Evolutionary conservation across 208 protist species (phyloP).

Genomic region (Angomonas deanei): DNA sequence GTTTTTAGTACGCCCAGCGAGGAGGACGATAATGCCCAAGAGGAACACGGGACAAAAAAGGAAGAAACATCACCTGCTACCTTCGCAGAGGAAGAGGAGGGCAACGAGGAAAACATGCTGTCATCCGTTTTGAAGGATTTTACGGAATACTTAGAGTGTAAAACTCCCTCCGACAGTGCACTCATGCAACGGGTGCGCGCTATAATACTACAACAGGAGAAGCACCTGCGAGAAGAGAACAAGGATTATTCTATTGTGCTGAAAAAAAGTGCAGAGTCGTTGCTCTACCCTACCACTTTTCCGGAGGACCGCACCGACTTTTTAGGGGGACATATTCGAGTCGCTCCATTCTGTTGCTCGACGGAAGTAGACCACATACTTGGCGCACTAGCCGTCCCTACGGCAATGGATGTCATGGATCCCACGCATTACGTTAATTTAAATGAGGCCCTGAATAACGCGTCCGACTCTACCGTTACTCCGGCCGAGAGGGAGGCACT

Average conservation of each 20-base stretch:
- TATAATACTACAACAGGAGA: background rate
- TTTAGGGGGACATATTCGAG: background rate
- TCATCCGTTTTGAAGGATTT: background rate
- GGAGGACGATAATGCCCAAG: background rate
- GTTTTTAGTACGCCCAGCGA: background rate
- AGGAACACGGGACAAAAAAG: background rate
- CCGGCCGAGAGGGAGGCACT: background rate
- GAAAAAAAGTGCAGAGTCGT: background rate
- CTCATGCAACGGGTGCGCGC: background rate
- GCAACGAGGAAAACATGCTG: too few relatives aligned
- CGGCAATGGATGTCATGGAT: background rate
- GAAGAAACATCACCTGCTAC: background rate
- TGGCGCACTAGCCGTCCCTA: background rate
- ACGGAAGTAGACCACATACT: background rate
- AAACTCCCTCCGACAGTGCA: background rate
- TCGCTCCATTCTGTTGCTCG: background rate
- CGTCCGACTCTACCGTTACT: background rate
- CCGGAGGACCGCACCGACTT: background rate
- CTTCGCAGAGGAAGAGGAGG: background rate
- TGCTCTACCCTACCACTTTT: background rate
- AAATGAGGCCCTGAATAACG: background rate
- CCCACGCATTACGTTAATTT: background rate
- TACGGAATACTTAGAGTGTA: background rate
- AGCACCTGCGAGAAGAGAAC: background rate
- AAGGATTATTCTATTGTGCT: background rate